These are phyloP conservation scores for Triticum timopheevii DNA, from an alignment of 176 grass and related monocot species.

Conservation along the genomic window DNA sequence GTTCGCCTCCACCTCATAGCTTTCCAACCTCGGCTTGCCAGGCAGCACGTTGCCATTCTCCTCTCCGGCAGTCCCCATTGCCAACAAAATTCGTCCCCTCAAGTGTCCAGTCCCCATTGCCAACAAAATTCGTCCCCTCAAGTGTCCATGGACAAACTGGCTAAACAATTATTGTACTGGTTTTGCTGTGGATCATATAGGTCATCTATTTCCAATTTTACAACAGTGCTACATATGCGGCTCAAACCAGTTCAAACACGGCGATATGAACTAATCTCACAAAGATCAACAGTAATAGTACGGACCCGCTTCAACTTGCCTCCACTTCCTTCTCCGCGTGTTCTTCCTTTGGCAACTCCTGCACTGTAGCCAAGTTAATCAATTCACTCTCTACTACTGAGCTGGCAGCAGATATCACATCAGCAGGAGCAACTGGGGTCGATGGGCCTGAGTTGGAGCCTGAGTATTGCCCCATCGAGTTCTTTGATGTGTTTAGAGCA, in stretches of 20 bases:
- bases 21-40: constrained; percentile 7
- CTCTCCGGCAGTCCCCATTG: constrained; percentile 16
- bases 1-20: not conserved
- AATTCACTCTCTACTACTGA: constrained; percentile 39
- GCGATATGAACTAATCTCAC: constrained; percentile 39
- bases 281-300: constrained; percentile 9
- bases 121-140: constrained; percentile 41
- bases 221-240: constrained; percentile 43
- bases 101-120: constrained; percentile 37
- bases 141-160: constrained; percentile 35
- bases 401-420: constrained; percentile 37
- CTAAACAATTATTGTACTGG: not conserved
- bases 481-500: constrained; percentile 67
- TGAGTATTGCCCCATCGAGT: constrained; percentile 44
- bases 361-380: constrained; percentile 40
- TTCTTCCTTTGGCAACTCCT: constrained; percentile 45
- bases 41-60: not conserved
- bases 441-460: constrained; percentile 45
- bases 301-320: constrained; percentile 22
- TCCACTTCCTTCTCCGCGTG: constrained; percentile 26
- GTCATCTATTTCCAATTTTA: constrained; percentile 53
- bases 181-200: constrained; percentile 35
- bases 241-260: constrained; percentile 36
- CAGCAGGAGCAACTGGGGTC: constrained; percentile 40
- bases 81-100: constrained; percentile 41